Conservation (phyloP, 2,329 filamentous ascomycete genomes). For the Aspergillus hiratsukae region DNA sequence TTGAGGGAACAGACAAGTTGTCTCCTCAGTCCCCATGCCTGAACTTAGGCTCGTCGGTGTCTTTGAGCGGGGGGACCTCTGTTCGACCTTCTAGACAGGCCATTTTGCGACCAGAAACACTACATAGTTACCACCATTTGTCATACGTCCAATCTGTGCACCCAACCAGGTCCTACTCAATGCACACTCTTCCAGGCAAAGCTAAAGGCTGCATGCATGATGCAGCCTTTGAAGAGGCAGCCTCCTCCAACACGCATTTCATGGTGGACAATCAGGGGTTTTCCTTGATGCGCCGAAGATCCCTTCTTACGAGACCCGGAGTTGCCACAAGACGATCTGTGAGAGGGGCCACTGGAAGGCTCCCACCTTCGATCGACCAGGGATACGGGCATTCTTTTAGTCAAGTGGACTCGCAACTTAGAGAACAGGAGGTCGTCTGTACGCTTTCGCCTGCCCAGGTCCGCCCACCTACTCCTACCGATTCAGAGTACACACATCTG, state of each 20-base stretch:
- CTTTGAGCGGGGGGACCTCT: conserved; percentile 16
- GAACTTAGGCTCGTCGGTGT: conserved; percentile 5
- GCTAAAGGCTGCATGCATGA: conserved; percentile 22
- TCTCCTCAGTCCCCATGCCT: conserved; percentile 6
- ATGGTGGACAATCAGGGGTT: conserved; percentile 30
- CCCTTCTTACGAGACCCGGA: conserved; percentile 32
- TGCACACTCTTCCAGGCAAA: conserved; percentile 23
- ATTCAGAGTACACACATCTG: conserved; percentile 36
- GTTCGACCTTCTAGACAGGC: conserved; percentile 15
- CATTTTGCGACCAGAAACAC: conserved; percentile 19
- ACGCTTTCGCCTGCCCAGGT: conserved; percentile 8
- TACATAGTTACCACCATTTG: conserved; percentile 10
- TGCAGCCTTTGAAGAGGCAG: conserved; percentile 22
- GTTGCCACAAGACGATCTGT: conserved; percentile 32
- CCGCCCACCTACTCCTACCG: conserved; percentile 26
- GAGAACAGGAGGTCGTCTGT: conserved; percentile 8
- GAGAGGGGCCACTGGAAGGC: conserved; percentile 17
- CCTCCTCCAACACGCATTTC: conserved; percentile 31
- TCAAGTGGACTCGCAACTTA: neutral
- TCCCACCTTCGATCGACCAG: conserved; percentile 21
- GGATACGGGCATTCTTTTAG: conserved; percentile 15
- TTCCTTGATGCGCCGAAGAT: conserved; percentile 35
- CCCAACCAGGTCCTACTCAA: conserved; percentile 27
- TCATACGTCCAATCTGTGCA: conserved; percentile 11
- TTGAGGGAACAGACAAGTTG: conserved; percentile 7